Conservation (phyloP, 306 rosid genomes). For the Glycine tomentella region DNA sequence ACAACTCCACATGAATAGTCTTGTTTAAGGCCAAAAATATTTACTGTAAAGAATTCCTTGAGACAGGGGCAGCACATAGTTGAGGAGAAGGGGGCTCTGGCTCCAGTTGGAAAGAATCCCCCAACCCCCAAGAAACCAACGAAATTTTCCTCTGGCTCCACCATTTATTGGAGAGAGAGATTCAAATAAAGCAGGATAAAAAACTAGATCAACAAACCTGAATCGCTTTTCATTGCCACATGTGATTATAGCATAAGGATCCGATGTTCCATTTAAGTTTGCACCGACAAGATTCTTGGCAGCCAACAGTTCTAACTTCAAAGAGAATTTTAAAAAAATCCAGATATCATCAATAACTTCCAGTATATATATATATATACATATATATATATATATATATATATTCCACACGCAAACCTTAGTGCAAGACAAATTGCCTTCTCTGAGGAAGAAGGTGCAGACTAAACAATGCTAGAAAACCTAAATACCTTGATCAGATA, state of each 20-base stretch:
- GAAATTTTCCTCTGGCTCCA: constrained; percentile 11
- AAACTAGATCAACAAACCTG: constrained; percentile 62
- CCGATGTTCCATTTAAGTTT: constrained; percentile 95
- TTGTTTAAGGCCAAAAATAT: too few species aligned
- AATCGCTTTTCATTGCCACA: constrained; percentile 92
- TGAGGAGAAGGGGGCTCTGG: too few species aligned
- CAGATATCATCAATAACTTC: constrained; percentile 38
- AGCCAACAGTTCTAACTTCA: constrained; percentile 95
- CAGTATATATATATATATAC: background rate
- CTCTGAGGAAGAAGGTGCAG: constrained; percentile 7
- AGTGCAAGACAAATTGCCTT: constrained; percentile 31
- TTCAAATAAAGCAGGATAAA: background rate
- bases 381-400: background rate
- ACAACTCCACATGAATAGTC: too few species aligned
- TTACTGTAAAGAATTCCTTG: too few species aligned
- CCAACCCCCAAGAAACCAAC: background rate
- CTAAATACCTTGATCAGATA: constrained; percentile 81
- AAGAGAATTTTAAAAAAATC: constrained; percentile 34
- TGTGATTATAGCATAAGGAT: constrained; percentile 93
- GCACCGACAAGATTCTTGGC: constrained; percentile 96
- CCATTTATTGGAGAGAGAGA: background rate
- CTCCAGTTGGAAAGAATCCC: background rate
- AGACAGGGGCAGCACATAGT: too few species aligned
- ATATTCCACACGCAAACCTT: background rate
- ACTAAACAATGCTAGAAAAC: constrained; percentile 41